These are phyloP conservation scores for Corinectria fuckeliana DNA, from an alignment of 2,329 filamentous ascomycete species.

Conservation along the genomic window DNA sequence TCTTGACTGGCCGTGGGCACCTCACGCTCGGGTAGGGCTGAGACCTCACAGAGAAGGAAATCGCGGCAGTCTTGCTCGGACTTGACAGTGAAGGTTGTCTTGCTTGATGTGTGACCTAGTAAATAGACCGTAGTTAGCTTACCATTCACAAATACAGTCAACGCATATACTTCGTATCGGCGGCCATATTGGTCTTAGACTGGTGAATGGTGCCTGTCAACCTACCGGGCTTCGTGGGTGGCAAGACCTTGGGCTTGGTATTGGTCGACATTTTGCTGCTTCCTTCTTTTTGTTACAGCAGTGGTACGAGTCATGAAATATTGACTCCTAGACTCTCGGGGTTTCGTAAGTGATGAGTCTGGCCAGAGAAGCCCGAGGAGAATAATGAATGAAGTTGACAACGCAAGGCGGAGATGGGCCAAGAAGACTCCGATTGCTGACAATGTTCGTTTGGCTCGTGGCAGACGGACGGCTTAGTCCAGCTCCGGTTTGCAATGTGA, in stretches of 20 bases:
- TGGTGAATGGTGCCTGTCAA: not conserved
- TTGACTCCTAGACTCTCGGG: not conserved
- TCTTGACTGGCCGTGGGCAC: constrained; percentile 2
- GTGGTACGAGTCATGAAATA: not conserved
- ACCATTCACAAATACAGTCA: not conserved
- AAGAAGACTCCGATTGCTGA: constrained; percentile 21
- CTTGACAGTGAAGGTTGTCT: constrained; percentile 21
- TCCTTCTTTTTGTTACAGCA: not conserved
- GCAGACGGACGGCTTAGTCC: not conserved
- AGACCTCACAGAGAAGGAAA: constrained; percentile 33
- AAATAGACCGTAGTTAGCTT: not conserved
- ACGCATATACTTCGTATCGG: too few relatives aligned
- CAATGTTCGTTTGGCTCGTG: not conserved
- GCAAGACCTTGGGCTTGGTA: constrained; percentile 13
- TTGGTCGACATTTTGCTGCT: constrained; percentile 1
- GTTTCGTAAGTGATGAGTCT: too few relatives aligned
- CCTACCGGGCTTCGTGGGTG: constrained; percentile 4
- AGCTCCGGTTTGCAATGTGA: not conserved
- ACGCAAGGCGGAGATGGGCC: not conserved
- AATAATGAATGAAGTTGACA: not conserved
- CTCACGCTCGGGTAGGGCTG: constrained; percentile 38
- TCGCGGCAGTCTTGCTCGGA: constrained; percentile 38
- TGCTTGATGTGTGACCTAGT: not conserved
- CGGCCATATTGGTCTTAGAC: not conserved
- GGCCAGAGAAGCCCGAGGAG: not conserved